These are phyloP conservation scores for Trichoderma aggressivum DNA, from an alignment of 2,329 filamentous ascomycete species.

Conservation along the genomic window DNA sequence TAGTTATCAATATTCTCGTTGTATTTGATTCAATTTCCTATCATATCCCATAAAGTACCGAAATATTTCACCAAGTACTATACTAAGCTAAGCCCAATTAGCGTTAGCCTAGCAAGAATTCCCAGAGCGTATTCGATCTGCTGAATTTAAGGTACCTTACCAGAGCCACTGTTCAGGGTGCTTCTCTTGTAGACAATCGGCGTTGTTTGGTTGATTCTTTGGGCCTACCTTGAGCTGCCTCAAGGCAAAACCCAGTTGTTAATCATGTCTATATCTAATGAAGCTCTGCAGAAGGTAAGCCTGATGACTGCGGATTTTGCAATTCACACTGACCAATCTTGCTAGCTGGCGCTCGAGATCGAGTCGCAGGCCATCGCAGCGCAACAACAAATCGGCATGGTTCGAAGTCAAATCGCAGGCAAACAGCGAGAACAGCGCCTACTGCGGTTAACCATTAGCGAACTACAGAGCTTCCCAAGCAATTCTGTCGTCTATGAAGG, in stretches of 20 bases:
- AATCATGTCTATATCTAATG: conserved; percentile 86
- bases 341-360: conserved; percentile 85
- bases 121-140: neutral
- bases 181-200: neutral
- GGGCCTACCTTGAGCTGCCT: neutral
- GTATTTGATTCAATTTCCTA: neutral
- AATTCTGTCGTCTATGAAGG: conserved; percentile 88
- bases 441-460: conserved; percentile 79
- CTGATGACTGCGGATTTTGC: neutral
- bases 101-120: neutral
- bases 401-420: conserved; percentile 75
- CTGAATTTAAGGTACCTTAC: neutral
- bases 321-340: neutral
- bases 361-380: conserved; percentile 83
- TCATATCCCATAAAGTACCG: neutral
- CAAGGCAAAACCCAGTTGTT: neutral
- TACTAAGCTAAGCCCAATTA: neutral
- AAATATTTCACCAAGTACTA: neutral
- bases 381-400: conserved; percentile 87
- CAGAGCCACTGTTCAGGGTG: neutral
- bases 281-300: conserved; percentile 85
- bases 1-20: neutral
- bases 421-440: conserved; percentile 89
- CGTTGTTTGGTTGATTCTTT: neutral
- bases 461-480: conserved; percentile 71